These are phyloP conservation scores for Penicillium sp. DNA, from an alignment of 2,329 filamentous ascomycete species.

Conservation along the genomic window DNA sequence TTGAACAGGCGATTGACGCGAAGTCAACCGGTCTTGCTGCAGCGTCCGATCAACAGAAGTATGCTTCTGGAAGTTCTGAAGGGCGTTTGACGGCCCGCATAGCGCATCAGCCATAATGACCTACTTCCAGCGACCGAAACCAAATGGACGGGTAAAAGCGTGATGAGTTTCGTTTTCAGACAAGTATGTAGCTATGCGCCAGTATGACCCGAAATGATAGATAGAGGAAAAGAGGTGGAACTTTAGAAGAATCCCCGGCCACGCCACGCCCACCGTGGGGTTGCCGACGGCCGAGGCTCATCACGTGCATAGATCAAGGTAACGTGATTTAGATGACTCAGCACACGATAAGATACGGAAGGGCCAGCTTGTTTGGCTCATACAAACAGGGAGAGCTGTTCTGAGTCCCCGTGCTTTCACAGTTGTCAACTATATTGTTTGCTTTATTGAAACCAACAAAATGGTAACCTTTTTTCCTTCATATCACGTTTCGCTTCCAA, in stretches of 20 bases:
- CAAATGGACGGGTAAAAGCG: not conserved
- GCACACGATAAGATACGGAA: slow-evolving; percentile 27
- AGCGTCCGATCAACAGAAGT: slow-evolving; percentile 65
- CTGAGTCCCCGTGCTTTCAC: slow-evolving; percentile 14
- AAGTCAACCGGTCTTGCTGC: slow-evolving; percentile 68
- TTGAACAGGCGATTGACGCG: slow-evolving; percentile 55
- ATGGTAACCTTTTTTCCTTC: slow-evolving; percentile 22
- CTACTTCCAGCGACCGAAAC: not conserved
- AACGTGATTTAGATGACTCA: slow-evolving; percentile 20
- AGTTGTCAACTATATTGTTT: slow-evolving; percentile 3
- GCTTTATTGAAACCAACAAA: slow-evolving; percentile 14
- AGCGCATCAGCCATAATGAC: slow-evolving; percentile 63
- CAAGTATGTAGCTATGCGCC: not conserved
- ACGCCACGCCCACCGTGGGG: slow-evolving; percentile 15
- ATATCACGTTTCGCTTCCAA: not conserved
- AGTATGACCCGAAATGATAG: not conserved
- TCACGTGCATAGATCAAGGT: slow-evolving; percentile 17
- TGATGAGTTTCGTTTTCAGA: too few relatives aligned
- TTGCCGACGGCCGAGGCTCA: slow-evolving; percentile 22
- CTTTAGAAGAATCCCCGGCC: not conserved
- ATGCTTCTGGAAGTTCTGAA: slow-evolving; percentile 72
- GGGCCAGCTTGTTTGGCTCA: slow-evolving; percentile 27
- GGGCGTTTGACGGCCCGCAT: slow-evolving; percentile 72
- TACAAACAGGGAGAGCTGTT: slow-evolving; percentile 9
- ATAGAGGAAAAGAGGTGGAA: not conserved